Base-by-base conservation (phyloP, 345 rosid species). In the Draba incana region DNA sequence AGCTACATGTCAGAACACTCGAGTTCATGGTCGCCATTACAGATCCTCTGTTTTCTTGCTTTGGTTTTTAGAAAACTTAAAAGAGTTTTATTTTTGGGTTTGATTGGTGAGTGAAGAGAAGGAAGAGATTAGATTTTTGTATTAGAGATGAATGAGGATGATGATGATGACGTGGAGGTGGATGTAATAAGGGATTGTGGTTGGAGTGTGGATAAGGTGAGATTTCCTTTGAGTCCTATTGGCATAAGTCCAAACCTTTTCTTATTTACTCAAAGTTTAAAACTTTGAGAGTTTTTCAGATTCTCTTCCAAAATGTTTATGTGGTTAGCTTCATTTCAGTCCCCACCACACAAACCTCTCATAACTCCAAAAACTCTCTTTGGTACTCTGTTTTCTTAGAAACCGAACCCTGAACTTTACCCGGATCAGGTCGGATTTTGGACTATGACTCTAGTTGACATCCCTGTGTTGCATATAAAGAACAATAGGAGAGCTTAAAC, bases 161-260 rank as follows among this genome's bases (percentile, higher is more conserved):
- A 77, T 64, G 81, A 77, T 75, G 84, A 78, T 77, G 81, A 78
- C 65, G 79, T 79, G 78, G 80, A 47, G 43, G 0, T 48, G 16
- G 20, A 55, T 57, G 70, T 55, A 62, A 77, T 79, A 31, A 67
- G 75, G 65, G 82, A 63, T 75, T 88, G 96, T 88, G 97, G 97
- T 57, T 67, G 85, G 85, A 77, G 84, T 83, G 90, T 82, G 90
- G 97, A 92, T 93, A 88, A 87, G 98, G 96, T 86, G 82, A 84
- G 94, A 93, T 93, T 86, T 84, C 96, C 88, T 63, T 66, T 71
- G 72, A 62, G 74, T 81, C 90, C 82, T 77, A 84, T 88, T 90
- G 88, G 97, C 80, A 71, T 75, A 70, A 50, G 10, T 61, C 63
- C 58, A 62, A 60, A 39, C 35, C 28, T 62, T 69, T 66, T 31